Evolutionary conservation across 2,329 filamentous ascomycete species (phyloP).

Genomic region (Botrytis porri): DNA sequence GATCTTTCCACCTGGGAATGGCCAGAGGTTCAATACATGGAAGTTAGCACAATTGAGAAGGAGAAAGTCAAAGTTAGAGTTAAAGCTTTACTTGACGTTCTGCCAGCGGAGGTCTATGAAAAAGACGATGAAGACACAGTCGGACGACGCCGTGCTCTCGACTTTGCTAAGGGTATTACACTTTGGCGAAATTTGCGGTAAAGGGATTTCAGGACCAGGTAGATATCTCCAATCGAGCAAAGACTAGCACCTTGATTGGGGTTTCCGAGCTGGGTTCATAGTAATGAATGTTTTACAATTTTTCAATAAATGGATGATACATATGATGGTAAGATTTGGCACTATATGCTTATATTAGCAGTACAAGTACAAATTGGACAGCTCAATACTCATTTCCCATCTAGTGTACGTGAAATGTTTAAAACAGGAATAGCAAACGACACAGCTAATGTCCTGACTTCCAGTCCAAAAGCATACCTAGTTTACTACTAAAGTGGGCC

Average conservation of each 20-base stretch:
- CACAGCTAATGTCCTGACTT: background rate
- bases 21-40: background rate
- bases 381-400: background rate
- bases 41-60: background rate
- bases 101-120: background rate
- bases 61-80: background rate
- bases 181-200: background rate
- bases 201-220: background rate
- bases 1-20: background rate
- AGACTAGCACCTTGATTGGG: background rate
- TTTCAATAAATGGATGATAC: background rate
- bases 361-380: background rate
- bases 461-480: background rate
- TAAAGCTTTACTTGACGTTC: background rate
- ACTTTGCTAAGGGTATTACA: no score
- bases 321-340: background rate
- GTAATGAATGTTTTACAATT: background rate
- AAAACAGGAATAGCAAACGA: background rate
- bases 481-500: background rate
- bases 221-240: background rate
- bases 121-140: background rate
- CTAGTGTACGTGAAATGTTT: background rate
- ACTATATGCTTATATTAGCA: background rate
- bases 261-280: background rate
- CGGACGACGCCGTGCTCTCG: background rate